A percentile compares a stretch with the other conserved stretches of the same genome.
Conservation (phyloP, 2,329 filamentous ascomycete genomes). For the Penicillium sumatraense region DNA sequence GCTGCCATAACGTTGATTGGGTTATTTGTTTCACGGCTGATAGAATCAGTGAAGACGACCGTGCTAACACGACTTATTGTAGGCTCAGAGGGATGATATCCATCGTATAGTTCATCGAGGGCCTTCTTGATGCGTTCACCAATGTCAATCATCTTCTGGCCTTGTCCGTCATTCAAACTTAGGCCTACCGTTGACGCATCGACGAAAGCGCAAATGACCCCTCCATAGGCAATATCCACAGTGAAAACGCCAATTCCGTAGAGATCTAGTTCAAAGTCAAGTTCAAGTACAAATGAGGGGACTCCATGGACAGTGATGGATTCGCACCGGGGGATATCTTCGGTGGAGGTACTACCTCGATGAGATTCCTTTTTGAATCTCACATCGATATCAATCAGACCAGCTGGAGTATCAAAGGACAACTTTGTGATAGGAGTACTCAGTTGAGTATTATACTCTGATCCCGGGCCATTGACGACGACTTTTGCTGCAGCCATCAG, state of each 20-base stretch:
- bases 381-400: neutral
- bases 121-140: constrained; percentile 6
- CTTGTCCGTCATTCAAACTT: neutral
- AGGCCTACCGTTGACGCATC: constrained; percentile 1
- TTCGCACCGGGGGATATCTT: neutral
- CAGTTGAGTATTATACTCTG: neutral
- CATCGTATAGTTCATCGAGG: neutral
- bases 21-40: neutral
- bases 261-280: neutral
- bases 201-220: constrained; percentile 11
- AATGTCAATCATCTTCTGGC: neutral
- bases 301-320: constrained; percentile 5
- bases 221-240: constrained; percentile 9
- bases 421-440: neutral
- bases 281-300: constrained; percentile 4
- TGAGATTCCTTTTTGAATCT: neutral
- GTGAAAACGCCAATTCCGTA: neutral
- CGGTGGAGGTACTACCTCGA: no score
- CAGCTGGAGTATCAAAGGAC: constrained; percentile 8
- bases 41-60: constrained; percentile 1
- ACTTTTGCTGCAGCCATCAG: constrained; percentile 3
- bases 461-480: neutral
- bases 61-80: neutral
- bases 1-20: constrained; percentile 2
- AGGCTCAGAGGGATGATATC: constrained; percentile 1